These are phyloP conservation scores for Apiospora saccharicola DNA, from an alignment of 2,329 filamentous ascomycete genomes.

Conservation along the genomic window DNA sequence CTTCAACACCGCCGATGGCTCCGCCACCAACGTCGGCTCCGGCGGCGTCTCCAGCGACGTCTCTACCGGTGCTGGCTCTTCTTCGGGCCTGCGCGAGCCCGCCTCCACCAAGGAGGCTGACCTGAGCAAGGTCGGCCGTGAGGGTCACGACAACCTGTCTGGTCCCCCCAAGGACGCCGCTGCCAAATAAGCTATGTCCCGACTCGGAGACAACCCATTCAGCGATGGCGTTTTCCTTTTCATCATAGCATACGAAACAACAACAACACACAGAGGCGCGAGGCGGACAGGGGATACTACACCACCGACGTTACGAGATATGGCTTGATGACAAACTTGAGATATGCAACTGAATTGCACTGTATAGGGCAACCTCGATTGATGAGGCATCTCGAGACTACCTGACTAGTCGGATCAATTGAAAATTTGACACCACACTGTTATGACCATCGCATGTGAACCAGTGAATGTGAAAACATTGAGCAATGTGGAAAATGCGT, in stretches of 20 bases:
- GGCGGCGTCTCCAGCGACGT: conserved; percentile 63
- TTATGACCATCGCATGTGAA: not conserved
- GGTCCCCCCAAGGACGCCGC: conserved; percentile 67
- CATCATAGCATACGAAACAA: not conserved
- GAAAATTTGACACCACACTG: not conserved
- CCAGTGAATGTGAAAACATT: not conserved
- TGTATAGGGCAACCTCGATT: conserved; percentile 18
- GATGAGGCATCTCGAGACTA: conserved; percentile 7
- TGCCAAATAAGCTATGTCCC: conserved; percentile 32
- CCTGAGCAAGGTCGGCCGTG: conserved; percentile 67
- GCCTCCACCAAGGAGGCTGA: conserved; percentile 64
- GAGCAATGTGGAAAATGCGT: not conserved
- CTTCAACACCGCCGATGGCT: conserved; percentile 75
- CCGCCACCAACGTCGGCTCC: conserved; percentile 74
- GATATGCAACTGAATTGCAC: conserved; percentile 10
- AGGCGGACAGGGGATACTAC: not conserved
- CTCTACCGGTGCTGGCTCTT: conserved; percentile 56
- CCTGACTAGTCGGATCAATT: conserved; percentile 23
- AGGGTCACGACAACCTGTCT: conserved; percentile 66
- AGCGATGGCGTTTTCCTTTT: conserved; percentile 5
- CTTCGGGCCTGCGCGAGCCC: conserved; percentile 63
- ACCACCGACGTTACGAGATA: conserved; percentile 12
- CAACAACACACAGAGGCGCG: not conserved
- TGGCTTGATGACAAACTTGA: conserved; percentile 4
- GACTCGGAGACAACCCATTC: not conserved